Evolutionary conservation across 2,329 filamentous ascomycete species (phyloP).

Genomic region (Sporothrix brasiliensis): DNA sequence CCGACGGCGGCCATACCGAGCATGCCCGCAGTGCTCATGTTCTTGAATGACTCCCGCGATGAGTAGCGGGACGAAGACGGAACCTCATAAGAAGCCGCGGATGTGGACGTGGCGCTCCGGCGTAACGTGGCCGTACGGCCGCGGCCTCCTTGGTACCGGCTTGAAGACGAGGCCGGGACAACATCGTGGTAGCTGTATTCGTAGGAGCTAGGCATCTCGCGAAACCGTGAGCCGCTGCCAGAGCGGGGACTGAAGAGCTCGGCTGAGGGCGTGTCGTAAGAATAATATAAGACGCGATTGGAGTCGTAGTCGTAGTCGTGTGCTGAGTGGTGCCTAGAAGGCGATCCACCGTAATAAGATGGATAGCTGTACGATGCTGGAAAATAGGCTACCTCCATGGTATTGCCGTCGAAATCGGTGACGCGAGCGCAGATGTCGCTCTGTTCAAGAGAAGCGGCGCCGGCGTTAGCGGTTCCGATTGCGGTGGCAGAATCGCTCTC

Average conservation of each 20-base stretch:
- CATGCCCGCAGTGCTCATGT: conserved; percentile 63
- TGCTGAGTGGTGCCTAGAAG: conserved; percentile 31
- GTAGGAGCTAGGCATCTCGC: conserved; percentile 16
- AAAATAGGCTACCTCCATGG: conserved; percentile 73
- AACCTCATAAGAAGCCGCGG: conserved; percentile 35
- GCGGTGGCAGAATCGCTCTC: conserved; percentile 18
- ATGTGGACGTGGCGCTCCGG: conserved; percentile 31
- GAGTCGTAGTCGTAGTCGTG: conserved; percentile 43
- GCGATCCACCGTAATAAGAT: conserved; percentile 44
- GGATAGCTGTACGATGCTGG: conserved; percentile 44
- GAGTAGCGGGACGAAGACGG: conserved; percentile 33
- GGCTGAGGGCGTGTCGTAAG: conserved; percentile 18
- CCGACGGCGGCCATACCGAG: conserved; percentile 48
- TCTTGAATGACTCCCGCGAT: conserved; percentile 46
- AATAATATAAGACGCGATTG: conserved; percentile 40
- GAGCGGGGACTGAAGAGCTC: conserved; percentile 28
- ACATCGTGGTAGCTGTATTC: conserved; percentile 26
- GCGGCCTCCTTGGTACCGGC: conserved; percentile 28
- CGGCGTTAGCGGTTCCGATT: neutral
- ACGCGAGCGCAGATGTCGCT: conserved; percentile 57
- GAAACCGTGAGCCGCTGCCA: conserved; percentile 27
- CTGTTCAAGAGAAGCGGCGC: conserved; percentile 17
- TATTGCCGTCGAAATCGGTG: conserved; percentile 81
- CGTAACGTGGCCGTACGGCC: conserved; percentile 29
- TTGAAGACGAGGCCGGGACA: conserved; percentile 29